Evolutionary conservation across 345 rosid genomes (phyloP).

Genomic region (Brassica napus): DNA sequence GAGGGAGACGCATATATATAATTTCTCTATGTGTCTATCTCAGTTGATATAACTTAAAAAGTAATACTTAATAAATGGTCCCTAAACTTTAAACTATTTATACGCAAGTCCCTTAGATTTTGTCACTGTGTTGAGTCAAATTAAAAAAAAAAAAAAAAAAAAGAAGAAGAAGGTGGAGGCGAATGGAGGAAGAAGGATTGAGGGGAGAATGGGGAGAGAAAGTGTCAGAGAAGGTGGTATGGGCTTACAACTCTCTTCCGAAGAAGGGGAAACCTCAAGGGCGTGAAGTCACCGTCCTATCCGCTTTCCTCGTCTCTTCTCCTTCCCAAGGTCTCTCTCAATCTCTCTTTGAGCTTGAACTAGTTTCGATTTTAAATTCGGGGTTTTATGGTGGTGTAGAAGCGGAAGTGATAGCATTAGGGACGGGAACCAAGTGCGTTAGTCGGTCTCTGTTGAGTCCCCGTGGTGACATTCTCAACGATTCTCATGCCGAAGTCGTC

Average conservation of each 20-base stretch:
- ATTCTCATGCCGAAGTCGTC: conserved; percentile 86
- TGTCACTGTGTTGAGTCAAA: not conserved
- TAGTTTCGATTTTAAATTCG: not conserved
- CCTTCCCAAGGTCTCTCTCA: conserved; percentile 60
- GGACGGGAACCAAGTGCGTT: conserved; percentile 87
- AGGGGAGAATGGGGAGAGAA: conserved; percentile 50
- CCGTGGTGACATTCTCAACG: conserved; percentile 79
- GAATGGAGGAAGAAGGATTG: conserved; percentile 26
- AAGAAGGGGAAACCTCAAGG: conserved; percentile 98
- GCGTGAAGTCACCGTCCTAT: conserved; percentile 73
- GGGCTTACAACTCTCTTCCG: conserved; percentile 59
- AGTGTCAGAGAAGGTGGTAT: conserved; percentile 56
- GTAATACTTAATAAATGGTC: not conserved
- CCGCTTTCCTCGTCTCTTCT: conserved; percentile 81
- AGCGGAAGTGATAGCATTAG: conserved; percentile 68
- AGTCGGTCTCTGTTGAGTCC: conserved; percentile 62
- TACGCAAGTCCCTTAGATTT: not conserved
- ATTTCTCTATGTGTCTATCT: too few species aligned
- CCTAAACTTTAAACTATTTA: not conserved
- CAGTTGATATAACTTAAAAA: too few species aligned
- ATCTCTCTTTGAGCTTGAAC: not conserved
- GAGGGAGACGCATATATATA: not conserved
- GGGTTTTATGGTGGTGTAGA: conserved; percentile 40
- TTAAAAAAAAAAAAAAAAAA: not conserved
- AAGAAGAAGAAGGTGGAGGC: not conserved